Evolutionary conservation across 345 rosid genomes (phyloP).

Genomic region (Conringia planisiliqua): DNA sequence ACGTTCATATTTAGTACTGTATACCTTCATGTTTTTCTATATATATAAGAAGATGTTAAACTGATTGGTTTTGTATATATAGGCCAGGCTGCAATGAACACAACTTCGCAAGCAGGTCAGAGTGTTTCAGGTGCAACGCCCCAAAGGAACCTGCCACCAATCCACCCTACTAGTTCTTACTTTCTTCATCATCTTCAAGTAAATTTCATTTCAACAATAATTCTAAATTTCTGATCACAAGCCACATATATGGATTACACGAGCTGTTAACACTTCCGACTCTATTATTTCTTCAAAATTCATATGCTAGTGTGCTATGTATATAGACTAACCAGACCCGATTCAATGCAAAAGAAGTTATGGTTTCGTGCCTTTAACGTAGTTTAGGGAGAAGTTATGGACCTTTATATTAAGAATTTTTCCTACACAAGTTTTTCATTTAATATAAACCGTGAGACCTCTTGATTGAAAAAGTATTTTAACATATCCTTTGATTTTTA

Average conservation of each 20-base stretch:
- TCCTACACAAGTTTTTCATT: not conserved
- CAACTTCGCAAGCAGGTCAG: conserved; percentile 88
- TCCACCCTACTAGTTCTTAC: conserved; percentile 33
- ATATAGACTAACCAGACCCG: not conserved
- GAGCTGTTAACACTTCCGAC: not conserved
- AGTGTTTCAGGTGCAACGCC: conserved; percentile 90
- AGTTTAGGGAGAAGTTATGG: too few relatives aligned
- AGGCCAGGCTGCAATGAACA: conserved; percentile 89
- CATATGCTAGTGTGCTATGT: not conserved
- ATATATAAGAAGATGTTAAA: not conserved
- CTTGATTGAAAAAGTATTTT: not conserved
- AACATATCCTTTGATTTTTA: not conserved
- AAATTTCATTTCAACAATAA: not conserved
- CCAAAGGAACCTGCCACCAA: conserved; percentile 55
- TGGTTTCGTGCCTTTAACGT: not conserved
- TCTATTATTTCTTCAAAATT: not conserved
- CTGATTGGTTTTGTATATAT: not conserved
- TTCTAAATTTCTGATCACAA: not conserved
- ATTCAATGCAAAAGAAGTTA: not conserved
- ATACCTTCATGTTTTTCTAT: too few relatives aligned
- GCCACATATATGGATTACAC: not conserved
- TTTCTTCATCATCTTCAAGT: not conserved
- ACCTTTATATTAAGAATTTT: not conserved
- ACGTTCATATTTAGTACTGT: not conserved
- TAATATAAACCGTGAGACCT: not conserved